Conservation (phyloP, 352 stramenopile species). For the Phytophthora niederhauseri region DNA sequence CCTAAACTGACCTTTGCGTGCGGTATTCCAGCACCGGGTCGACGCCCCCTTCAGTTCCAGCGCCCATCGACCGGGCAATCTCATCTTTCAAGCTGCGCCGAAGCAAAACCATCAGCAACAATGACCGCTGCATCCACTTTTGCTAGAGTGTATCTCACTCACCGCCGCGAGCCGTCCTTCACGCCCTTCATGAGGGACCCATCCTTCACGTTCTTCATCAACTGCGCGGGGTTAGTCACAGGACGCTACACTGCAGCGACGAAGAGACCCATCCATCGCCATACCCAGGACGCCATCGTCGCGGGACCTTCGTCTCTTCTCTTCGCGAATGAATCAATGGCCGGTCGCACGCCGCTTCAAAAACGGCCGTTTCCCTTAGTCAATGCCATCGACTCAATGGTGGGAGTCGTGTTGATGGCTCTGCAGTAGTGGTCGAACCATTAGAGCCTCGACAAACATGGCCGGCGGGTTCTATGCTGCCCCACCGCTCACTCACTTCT, state of each 20-base stretch:
- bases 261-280: constrained; percentile 12
- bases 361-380: constrained; percentile 19
- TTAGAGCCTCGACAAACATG: not conserved
- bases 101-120: constrained; percentile 1
- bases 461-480: constrained; percentile 14
- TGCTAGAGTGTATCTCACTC: not conserved
- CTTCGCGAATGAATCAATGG: constrained; percentile 11
- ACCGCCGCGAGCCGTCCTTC: constrained; percentile 79
- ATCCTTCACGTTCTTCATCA: constrained; percentile 86
- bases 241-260: not conserved
- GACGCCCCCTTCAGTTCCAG: constrained; percentile 51
- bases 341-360: constrained; percentile 23
- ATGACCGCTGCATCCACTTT: not conserved
- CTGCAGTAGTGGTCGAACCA: not conserved
- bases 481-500: constrained; percentile 23
- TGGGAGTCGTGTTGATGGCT: constrained; percentile 12
- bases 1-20: constrained; percentile 49
- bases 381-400: not conserved
- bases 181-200: constrained; percentile 76
- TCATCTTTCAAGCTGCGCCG: constrained; percentile 71
- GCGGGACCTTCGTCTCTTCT: not conserved
- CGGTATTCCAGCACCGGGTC: constrained; percentile 73
- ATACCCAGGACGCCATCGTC: constrained; percentile 54
- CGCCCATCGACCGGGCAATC: constrained; percentile 64
- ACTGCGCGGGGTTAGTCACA: constrained; percentile 27